Conservation (phyloP, 2,329 filamentous ascomycete genomes). For the Tolypocladium album region DNA sequence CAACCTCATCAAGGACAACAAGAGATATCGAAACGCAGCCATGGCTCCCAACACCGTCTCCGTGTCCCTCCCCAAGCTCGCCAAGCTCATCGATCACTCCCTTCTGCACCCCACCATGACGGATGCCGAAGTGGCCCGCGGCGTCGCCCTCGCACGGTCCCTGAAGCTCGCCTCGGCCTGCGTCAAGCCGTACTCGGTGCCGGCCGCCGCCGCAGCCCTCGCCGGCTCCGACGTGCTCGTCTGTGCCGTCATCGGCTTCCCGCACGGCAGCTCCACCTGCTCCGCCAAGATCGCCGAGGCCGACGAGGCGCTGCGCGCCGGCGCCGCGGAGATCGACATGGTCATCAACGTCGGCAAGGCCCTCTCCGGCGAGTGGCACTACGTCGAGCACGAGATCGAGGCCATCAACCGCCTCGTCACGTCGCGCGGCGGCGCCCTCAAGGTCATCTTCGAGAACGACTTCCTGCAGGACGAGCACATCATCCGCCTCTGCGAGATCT, state of each 20-base stretch:
- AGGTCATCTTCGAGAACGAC: slow-evolving; percentile 55
- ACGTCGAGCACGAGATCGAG: slow-evolving; percentile 40
- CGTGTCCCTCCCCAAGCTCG: slow-evolving; percentile 34
- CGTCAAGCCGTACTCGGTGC: slow-evolving; percentile 45
- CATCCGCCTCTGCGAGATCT: slow-evolving; percentile 41
- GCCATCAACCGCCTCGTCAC: slow-evolving; percentile 36
- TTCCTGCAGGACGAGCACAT: slow-evolving; percentile 41
- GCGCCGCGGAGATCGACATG: slow-evolving; percentile 48
- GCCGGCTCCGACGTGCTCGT: slow-evolving; percentile 36
- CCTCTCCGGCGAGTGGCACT: slow-evolving; percentile 44
- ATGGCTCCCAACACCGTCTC: slow-evolving; percentile 16
- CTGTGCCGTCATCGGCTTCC: slow-evolving; percentile 51
- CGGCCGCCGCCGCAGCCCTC: slow-evolving; percentile 35
- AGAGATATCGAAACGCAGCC: background rate
- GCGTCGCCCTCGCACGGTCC: slow-evolving; percentile 34
- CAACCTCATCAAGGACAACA: background rate
- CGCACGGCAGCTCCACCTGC: slow-evolving; percentile 45
- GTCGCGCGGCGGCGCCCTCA: slow-evolving; percentile 31
- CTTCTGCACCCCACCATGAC: slow-evolving; percentile 52
- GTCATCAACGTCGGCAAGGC: slow-evolving; percentile 51
- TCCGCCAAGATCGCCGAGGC: slow-evolving; percentile 45
- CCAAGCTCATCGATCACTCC: slow-evolving; percentile 49
- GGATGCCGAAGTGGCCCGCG: slow-evolving; percentile 37
- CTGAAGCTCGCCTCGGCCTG: slow-evolving; percentile 45
- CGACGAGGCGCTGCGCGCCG: slow-evolving; percentile 30